phyloP scores from a whole-genome alignment of 2,329 filamentous ascomycete genomes.

The Penicillium sp. region DNA sequence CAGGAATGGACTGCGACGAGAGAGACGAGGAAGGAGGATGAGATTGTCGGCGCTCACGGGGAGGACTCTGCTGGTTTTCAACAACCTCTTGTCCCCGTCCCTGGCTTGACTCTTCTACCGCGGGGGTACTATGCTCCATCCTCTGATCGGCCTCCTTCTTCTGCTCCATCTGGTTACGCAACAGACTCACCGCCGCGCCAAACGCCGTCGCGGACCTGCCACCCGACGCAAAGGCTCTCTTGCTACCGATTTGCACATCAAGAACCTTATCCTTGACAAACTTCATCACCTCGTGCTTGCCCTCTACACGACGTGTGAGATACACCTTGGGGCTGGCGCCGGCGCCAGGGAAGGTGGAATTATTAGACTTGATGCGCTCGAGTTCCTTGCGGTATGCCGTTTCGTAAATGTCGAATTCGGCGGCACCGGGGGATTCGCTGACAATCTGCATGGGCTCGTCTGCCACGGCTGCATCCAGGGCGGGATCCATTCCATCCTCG shows the following conservation, averaged over 20 bases:
- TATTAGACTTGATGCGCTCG: slow-evolving; percentile 65
- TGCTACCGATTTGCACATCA: slow-evolving; percentile 28
- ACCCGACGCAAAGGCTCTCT: slow-evolving; percentile 10
- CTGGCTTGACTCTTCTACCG: neutral
- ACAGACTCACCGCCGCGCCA: slow-evolving; percentile 26
- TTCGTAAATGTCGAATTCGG: slow-evolving; percentile 88
- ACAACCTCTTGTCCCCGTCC: neutral
- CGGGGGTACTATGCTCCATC: neutral
- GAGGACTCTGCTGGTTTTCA: neutral
- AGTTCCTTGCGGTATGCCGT: slow-evolving; percentile 84
- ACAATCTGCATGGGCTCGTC: slow-evolving; percentile 57
- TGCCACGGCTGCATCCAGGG: slow-evolving; percentile 30
- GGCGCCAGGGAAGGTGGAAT: slow-evolving; percentile 45
- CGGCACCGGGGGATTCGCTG: slow-evolving; percentile 82
- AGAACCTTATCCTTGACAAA: slow-evolving; percentile 39
- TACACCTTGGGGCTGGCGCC: slow-evolving; percentile 63
- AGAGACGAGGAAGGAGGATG: slow-evolving; percentile 28
- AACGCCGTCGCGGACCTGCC: slow-evolving; percentile 22
- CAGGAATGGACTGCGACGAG: slow-evolving; percentile 21
- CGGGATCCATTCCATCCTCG: slow-evolving; percentile 41
- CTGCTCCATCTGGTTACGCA: slow-evolving; percentile 30
- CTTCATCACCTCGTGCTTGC: slow-evolving; percentile 43
- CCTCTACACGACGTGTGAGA: slow-evolving; percentile 58
- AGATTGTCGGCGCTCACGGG: slow-evolving; percentile 12
- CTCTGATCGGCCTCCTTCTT: slow-evolving; percentile 22